Evolutionary conservation across 2,329 filamentous ascomycete species (phyloP).

Genomic region (Diatrype stigma): DNA sequence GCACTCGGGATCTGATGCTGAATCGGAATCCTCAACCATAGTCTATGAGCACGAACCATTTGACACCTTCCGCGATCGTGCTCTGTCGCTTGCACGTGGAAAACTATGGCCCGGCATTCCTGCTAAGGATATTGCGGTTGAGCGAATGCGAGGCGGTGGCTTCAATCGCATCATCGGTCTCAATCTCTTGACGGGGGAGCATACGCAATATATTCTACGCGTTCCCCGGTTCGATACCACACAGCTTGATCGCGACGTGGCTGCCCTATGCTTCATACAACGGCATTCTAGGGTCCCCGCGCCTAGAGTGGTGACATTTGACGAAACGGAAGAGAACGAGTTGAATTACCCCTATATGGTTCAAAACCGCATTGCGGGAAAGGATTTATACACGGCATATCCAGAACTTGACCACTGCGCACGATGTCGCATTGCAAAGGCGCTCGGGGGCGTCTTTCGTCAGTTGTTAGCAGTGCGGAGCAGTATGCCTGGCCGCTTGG

Average conservation of each 20-base stretch:
- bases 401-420: slow-evolving; percentile 1
- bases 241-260: slow-evolving; percentile 7
- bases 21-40: slow-evolving; percentile 4
- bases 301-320: slow-evolving; percentile 5
- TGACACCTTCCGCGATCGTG: slow-evolving; percentile 2
- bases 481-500: not conserved
- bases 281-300: slow-evolving; percentile 4
- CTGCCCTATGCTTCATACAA: slow-evolving; percentile 5
- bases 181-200: not conserved
- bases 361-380: slow-evolving; percentile 3
- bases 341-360: slow-evolving; percentile 3
- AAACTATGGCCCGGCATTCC: slow-evolving; percentile 5
- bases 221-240: slow-evolving; percentile 1
- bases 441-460: slow-evolving; percentile 3
- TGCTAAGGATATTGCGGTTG: slow-evolving; percentile 3
- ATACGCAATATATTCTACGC: slow-evolving; percentile 5
- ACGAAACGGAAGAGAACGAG: slow-evolving; percentile 2
- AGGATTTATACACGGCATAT: not conserved
- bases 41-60: slow-evolving; percentile 6
- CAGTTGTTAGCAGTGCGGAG: slow-evolving; percentile 4
- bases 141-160: slow-evolving; percentile 3
- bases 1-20: not conserved
- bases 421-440: slow-evolving; percentile 2
- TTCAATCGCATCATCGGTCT: slow-evolving; percentile 9
- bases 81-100: slow-evolving; percentile 1